Evolutionary conservation across 148 eudicot species (phyloP).

Genomic region (Camellia granthamiana): DNA sequence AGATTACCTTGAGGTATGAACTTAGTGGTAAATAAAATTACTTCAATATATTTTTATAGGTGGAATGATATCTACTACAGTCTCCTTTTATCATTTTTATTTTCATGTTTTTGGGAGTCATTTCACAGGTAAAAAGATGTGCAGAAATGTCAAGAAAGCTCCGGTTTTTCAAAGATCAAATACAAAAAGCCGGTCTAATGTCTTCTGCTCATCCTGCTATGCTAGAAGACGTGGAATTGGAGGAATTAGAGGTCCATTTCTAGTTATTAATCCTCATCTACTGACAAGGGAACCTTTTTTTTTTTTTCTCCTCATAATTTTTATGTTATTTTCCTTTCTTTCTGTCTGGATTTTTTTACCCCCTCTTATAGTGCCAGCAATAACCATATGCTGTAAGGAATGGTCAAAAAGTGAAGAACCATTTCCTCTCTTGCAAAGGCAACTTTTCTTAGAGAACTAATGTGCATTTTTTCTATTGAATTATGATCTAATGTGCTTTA

Average conservation of each 20-base stretch:
- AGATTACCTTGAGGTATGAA: neutral
- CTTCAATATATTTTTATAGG: too few species aligned
- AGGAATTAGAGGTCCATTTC: slow-evolving; percentile 78
- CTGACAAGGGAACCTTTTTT: neutral
- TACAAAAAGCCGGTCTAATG: slow-evolving; percentile 71
- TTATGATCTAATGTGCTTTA: neutral
- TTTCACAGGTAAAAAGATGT: slow-evolving; percentile 87
- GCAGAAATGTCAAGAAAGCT: slow-evolving; percentile 98
- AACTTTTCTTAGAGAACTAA: neutral
- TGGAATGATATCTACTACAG: neutral
- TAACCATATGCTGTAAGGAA: neutral
- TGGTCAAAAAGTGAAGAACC: neutral
- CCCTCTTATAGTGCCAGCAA: too few species aligned
- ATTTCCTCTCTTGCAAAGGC: neutral
- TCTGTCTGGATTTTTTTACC: too few species aligned
- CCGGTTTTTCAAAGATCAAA: slow-evolving; percentile 94
- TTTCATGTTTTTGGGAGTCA: neutral
- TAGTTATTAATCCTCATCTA: neutral
- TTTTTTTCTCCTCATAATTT: too few species aligned
- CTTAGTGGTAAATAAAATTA: neutral
- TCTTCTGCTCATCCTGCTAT: slow-evolving; percentile 56
- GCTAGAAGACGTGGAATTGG: slow-evolving; percentile 74
- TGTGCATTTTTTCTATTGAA: slow-evolving; percentile 8
- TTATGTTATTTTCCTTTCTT: too few species aligned
- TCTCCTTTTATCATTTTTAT: neutral